Base-by-base conservation (phyloP, 2,329 filamentous ascomycete species). In the Dothiorella sarmentorum region DNA sequence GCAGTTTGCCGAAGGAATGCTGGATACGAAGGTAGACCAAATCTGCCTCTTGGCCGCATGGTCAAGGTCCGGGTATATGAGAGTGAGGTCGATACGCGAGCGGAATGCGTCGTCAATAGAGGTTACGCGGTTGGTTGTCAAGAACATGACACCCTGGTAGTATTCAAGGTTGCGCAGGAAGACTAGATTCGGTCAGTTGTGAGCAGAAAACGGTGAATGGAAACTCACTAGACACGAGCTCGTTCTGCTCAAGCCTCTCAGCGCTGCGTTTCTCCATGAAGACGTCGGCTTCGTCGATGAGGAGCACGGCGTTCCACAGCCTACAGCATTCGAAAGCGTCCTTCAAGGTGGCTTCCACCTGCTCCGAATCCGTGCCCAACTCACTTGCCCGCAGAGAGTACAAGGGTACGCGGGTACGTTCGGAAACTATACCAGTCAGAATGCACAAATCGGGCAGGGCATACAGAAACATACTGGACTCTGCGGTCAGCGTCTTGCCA, bases 261-360 rank as follows among this genome's bases (percentile, higher is more conserved):
- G 65, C 47, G 7, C 63, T 66, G 2, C 66, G 61, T 37, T 65
- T 56, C 59, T 68, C 66, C 11, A 69, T 51, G 58, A 71, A 72
- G 4, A 72, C 67, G 35, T 79, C 76, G 10, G 76, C 79, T 61
- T 82, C 79, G 63, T 81, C 80, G 2, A 82, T 69, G 0, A 82
- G 70, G 0, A 82, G 70, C 4, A 83, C 74, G 10, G 78, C 77
- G 31, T 78, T 77, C 80, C 80, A 83, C 60, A 72, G 75, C 0
- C 74, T 75, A 60, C 75, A 73, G 71, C 81, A 78, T 37, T 76
- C 74, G 1, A 80, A 67, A 17, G 81, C 74, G 29, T 74, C 68
- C 35, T 76, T 71, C 9, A 83, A 71, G 22, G 72, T 74, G 0
- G 64, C 61, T 61, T 82, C 79, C 3, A 82, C 75, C 0, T 67